A percentile compares a stretch with the other conserved stretches of the same genome.
phyloP scores from a whole-genome alignment of 352 stramenopile species.

The Phytophthora macrochlamydospora region DNA sequence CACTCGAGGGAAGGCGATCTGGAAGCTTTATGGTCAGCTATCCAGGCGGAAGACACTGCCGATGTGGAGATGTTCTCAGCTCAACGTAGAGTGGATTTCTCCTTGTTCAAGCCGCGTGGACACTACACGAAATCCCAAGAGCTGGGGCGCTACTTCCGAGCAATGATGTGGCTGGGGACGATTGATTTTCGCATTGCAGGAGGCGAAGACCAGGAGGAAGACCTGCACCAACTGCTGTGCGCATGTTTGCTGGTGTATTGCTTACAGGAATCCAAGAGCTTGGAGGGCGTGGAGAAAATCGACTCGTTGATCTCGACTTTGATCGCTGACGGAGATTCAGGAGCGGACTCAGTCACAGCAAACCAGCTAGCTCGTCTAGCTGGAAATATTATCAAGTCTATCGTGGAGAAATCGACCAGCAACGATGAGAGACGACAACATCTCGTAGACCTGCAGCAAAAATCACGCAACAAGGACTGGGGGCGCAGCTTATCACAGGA shows the following conservation, averaged over 20 bases:
- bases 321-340: conserved; percentile 13
- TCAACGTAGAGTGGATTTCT: conserved; percentile 24
- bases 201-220: conserved; percentile 2
- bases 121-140: conserved; percentile 29
- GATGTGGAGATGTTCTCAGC: conserved; percentile 10
- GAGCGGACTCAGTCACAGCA: conserved; percentile 10
- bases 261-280: conserved; percentile 5
- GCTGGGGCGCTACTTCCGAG: conserved; percentile 22
- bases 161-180: conserved; percentile 29
- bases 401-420: not conserved
- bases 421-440: not conserved
- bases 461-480: conserved; percentile 10
- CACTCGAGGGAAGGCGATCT: not conserved
- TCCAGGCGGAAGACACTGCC: conserved; percentile 5
- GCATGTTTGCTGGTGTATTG: conserved; percentile 17
- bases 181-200: conserved; percentile 22
- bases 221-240: conserved; percentile 25
- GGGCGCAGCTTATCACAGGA: conserved; percentile 18
- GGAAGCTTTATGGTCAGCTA: not conserved
- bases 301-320: conserved; percentile 20
- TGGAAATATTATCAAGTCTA: not conserved
- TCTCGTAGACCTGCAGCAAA: conserved; percentile 5
- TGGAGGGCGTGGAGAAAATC: conserved; percentile 9
- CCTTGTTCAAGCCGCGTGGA: conserved; percentile 28
- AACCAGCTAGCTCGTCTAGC: conserved; percentile 1